These are phyloP conservation scores for Colletotrichum sansevieriae DNA, from an alignment of 2,329 filamentous ascomycete genomes.

Conservation along the genomic window DNA sequence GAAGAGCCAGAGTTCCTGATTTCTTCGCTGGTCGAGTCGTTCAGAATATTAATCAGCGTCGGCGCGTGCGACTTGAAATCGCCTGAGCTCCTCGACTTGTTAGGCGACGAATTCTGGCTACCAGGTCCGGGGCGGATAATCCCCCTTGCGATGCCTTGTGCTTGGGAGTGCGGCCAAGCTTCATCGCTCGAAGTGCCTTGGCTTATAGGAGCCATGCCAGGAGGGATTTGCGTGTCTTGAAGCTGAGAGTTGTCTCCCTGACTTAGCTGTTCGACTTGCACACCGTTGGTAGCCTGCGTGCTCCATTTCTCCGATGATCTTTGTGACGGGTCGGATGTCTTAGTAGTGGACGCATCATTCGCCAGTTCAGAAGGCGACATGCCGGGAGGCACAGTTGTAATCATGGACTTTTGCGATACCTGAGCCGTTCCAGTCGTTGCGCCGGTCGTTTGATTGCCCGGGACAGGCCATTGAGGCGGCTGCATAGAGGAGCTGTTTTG, in stretches of 20 bases:
- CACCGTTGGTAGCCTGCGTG: conserved; percentile 80
- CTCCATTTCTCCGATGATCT: conserved; percentile 74
- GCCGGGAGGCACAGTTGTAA: conserved; percentile 69
- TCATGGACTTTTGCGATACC: conserved; percentile 73
- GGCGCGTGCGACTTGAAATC: conserved; percentile 52
- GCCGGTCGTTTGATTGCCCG: conserved; percentile 55
- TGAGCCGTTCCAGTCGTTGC: conserved; percentile 65
- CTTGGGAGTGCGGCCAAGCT: conserved; percentile 71
- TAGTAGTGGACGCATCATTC: conserved; percentile 95
- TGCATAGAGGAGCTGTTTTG: conserved; percentile 62
- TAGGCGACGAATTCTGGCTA: conserved; percentile 57
- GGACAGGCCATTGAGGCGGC: conserved; percentile 55
- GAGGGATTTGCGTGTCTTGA: conserved; percentile 66
- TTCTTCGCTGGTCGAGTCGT: conserved; percentile 55
- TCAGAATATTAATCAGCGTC: conserved; percentile 56
- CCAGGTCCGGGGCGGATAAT: conserved; percentile 48
- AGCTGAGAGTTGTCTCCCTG: conserved; percentile 56
- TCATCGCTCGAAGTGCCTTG: conserved; percentile 66
- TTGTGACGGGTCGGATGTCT: conserved; percentile 80
- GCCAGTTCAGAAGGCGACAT: conserved; percentile 70
- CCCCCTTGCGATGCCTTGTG: conserved; percentile 61
- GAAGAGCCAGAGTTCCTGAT: conserved; percentile 41
- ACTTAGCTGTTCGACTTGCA: conserved; percentile 60
- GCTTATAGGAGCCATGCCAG: conserved; percentile 50
- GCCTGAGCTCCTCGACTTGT: conserved; percentile 45